Evolutionary conservation across 305 asterid species (phyloP), one percentile per base, ranked within the genome.

Genomic region (Striga hermonthica): DNA sequence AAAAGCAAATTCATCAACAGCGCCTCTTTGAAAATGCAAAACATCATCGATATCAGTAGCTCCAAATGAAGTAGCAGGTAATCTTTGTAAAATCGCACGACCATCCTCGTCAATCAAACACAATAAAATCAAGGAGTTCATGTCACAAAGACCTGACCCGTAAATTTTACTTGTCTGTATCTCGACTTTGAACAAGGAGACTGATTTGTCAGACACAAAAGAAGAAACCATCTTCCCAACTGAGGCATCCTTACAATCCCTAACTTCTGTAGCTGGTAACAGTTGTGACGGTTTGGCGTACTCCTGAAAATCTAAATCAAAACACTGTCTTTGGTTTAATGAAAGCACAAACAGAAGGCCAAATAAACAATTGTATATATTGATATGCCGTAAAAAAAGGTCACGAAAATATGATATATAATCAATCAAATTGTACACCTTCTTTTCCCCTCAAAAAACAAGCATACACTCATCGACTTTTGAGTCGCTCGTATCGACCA

Each of bases 71-170:
- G 75, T 72, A 69, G 86, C 73, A 7, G 97, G 86, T 54, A 89
- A 75, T 57, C 94, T 84, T 78, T 81, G 97, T 62, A 89, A 75
- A 72, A 89, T 80, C 15, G 98, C 87, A 73, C 84, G 79, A 55
- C 89, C 85, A 67, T 86, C 82, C 79, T 86, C 95, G 66, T 79
- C 97, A 72, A 87, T 82, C 69, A 92, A 77, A 77, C 97, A 89
- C 5, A 92, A 53, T 45, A 86, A 82, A 56, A 92, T 75, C 48
- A 84, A 88, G 12, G 90, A 75, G 67, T 82, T 86, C 59, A 73
- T 35, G 49, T 92, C 90, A 37, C 81, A 83, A 57, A 92, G 78
- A 65, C 80, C 84, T 11, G 97, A 92, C 52, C 97, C 96, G 62
- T 69, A 79, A 6, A 72, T 41, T 5, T 67, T 77, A 77, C 98